Base-by-base conservation (phyloP, 176 grass and related monocot genomes). In the Oryza meridionalis region DNA sequence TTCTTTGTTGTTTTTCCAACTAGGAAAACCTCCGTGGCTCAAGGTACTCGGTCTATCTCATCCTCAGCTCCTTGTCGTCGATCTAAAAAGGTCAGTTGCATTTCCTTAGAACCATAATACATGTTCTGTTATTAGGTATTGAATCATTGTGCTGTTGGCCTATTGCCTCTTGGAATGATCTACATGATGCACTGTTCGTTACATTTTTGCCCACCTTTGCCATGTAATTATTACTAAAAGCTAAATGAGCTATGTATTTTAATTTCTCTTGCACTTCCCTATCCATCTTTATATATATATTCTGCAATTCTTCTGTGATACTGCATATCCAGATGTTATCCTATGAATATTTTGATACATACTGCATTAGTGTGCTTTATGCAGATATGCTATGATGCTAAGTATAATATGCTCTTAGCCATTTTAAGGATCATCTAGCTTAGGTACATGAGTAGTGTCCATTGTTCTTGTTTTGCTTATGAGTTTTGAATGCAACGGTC, bases 31-130 rank as follows among this genome's bases (percentile, higher is more conserved):
- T 27, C n/a, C 35, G 7, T n/a, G 63, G 13, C 19, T 42, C 59
- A 77, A 13, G 72, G 78, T 74, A 25, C 58, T 70, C 24, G 9
- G 9, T 72, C 61, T 70, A 70, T 88, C 59, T 82, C 89, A 75
- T 89, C 75, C 9, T 89, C 89, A 0, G 89, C 67, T 75, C 86
- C 84, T 78, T 86, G 64, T 69, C 76, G 11, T 65, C 74, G 77
- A 89, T 81, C 47, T 35, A 89, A 87, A 78, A 94, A 82, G 89
- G 89, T 91, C 25, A 17, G 45, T 38, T 58, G 19, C 58, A 78
- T 55, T 77, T 44, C 21, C 35, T 65, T 72, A 58, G 7, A 42
- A 67, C 24, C 12, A 4, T 66, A 25, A 15, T 49, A 40, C 32
- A 58, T 6, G 11, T 43, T 22, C 4, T 40, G 25, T 9, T 25